Base-by-base conservation (phyloP, 306 rosid genomes). In the Sesbania bispinosa region DNA sequence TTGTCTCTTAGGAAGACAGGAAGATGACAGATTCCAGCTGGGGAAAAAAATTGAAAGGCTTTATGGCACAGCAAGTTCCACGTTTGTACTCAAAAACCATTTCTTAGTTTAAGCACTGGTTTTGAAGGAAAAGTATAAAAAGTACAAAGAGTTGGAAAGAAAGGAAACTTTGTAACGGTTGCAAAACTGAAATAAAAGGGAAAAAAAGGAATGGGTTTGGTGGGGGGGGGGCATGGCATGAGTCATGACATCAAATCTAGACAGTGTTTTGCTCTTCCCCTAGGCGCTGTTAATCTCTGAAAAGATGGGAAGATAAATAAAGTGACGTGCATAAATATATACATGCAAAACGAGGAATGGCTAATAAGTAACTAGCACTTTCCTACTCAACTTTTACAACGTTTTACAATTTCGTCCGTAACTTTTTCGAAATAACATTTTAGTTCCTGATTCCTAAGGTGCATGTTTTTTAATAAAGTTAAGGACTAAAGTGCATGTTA, bases 231-330 rank as follows among this genome's bases (percentile, higher is more conserved):
- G 23, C 35, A 21, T 80, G 73, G 76, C 71, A 80, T 50, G 48
- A 51, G 73, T 73, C 71, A 80, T 50, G 48, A 51, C 53, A 80
- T 80, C 73, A 83, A 67, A 80, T 77, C 77, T 69, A 30, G 82
- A 54, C 82, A 76, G 67, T 50, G 77, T 48, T 76, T 74, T 74
- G 6, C 57, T 77, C 80, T 64, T 53, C 71, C 66, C 82, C 73
- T 69, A 70, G 85, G 80, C 23, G 66, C 75, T 76, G 71, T 62
- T 73, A 80, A 67, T 83, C 82, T 80, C 80, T 80, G 71, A 68
- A 80, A 80, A 80, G 82, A 58, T 45, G 20, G 62, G 78, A 26
- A 46, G 13, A 53, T 24, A 59, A 64, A 57, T 45, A 65, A 73
- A 52, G 77, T 67, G 62, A 72, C 72, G 68, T 81, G 62, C 73